A percentile compares a stretch with the other conserved stretches of the same genome.
These are phyloP conservation scores for Dittrichia graveolens DNA, from an alignment of 129 eudicot species.

Conservation along the genomic window DNA sequence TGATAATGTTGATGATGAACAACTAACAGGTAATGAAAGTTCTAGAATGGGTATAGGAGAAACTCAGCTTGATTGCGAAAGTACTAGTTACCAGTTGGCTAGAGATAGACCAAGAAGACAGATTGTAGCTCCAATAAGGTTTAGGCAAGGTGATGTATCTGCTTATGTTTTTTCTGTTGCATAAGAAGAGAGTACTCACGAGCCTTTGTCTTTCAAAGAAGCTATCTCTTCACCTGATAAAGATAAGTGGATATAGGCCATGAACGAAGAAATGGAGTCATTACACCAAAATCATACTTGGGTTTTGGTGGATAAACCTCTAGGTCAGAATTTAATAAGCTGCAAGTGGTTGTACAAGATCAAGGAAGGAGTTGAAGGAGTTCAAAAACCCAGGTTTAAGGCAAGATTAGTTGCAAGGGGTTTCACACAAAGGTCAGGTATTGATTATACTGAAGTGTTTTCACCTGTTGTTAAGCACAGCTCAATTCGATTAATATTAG, in stretches of 20 bases:
- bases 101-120: not conserved
- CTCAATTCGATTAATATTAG: not conserved
- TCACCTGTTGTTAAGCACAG: not conserved
- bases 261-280: not conserved
- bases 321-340: no score
- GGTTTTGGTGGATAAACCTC: not conserved
- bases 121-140: not conserved
- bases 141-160: not conserved
- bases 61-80: no score
- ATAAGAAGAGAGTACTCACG: not conserved
- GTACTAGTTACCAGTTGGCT: not conserved
- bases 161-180: not conserved
- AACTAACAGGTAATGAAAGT: no score
- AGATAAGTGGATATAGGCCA: not conserved
- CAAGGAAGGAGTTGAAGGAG: not conserved
- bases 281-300: not conserved
- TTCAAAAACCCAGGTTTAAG: not conserved
- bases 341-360: not conserved
- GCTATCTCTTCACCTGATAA: not conserved
- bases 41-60: no score
- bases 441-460: not conserved
- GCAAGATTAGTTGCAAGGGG: not conserved
- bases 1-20: no score
- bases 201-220: not conserved
- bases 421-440: not conserved